Percentiles rank a stretch among this genome's conserved stretches.
Conservation (phyloP, 225 moss, liverwort and hornwort species). For the Climacium dendroides region DNA sequence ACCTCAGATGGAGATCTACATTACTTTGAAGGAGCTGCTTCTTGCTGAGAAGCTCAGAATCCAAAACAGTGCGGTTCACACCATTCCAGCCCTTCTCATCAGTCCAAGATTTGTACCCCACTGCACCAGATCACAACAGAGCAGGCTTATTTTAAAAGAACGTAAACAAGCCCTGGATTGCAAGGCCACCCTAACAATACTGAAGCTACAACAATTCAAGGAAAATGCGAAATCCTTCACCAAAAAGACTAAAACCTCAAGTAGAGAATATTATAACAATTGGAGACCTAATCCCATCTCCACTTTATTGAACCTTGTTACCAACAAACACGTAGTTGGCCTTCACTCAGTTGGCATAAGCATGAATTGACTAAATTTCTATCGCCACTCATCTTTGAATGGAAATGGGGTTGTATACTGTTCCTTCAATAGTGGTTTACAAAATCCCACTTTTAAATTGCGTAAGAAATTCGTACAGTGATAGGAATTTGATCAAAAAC, state of each 20-base stretch:
- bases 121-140: conserved; percentile 37
- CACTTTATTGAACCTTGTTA: not conserved
- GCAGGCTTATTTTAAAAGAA: not conserved
- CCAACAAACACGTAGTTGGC: not conserved
- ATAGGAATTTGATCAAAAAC: not conserved
- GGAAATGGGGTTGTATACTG: not conserved
- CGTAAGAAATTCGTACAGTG: not conserved
- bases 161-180: not conserved
- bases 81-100: conserved; percentile 37
- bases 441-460: not conserved
- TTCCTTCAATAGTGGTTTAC: no score
- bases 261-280: not conserved
- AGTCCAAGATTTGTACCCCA: conserved; percentile 59
- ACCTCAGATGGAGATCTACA: conserved; percentile 26
- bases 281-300: not conserved
- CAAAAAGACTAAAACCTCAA: not conserved
- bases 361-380: not conserved
- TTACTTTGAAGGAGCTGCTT: conserved; percentile 32
- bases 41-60: conserved; percentile 21
- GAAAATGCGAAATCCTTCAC: not conserved
- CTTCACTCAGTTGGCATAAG: not conserved
- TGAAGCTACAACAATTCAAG: not conserved
- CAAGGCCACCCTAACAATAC: not conserved
- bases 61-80: conserved; percentile 2
- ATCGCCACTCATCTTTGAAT: not conserved